These are phyloP conservation scores for Trichoderma breve DNA, from an alignment of 2,329 filamentous ascomycete species.

Conservation along the genomic window DNA sequence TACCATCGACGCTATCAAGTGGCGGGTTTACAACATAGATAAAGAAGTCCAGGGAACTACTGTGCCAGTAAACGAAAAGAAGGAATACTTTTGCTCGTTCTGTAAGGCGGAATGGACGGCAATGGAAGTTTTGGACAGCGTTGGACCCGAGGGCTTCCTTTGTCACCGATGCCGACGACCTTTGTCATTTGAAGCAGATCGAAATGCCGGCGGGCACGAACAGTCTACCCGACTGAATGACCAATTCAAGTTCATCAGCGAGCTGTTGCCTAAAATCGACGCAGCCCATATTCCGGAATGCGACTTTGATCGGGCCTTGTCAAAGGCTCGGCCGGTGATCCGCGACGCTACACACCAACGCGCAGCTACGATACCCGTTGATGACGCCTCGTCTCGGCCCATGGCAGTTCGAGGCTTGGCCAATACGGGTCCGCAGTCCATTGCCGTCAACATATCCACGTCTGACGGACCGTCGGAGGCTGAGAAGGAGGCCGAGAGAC, in stretches of 20 bases:
- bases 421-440: constrained; percentile 65
- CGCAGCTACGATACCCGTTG: constrained; percentile 57
- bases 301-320: constrained; percentile 68
- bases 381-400: constrained; percentile 52
- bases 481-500: constrained; percentile 62
- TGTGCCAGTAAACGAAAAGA: constrained; percentile 77
- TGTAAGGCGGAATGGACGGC: constrained; percentile 86
- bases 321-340: constrained; percentile 60
- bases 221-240: constrained; percentile 72
- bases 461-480: constrained; percentile 64
- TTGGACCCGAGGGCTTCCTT: constrained; percentile 69
- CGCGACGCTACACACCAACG: constrained; percentile 67
- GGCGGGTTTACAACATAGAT: constrained; percentile 82
- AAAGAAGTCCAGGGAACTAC: constrained; percentile 84
- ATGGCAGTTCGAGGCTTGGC: constrained; percentile 68
- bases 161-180: constrained; percentile 74
- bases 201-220: constrained; percentile 68
- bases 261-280: constrained; percentile 74
- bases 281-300: constrained; percentile 70
- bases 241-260: constrained; percentile 75
- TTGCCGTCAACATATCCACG: constrained; percentile 67
- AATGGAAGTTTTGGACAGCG: constrained; percentile 81
- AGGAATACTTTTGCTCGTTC: constrained; percentile 81
- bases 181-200: constrained; percentile 64
- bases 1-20: constrained; percentile 95